phyloP scores from a whole-genome alignment of 805 yeast genomes.

The Kluyveromyces siamensis region DNA sequence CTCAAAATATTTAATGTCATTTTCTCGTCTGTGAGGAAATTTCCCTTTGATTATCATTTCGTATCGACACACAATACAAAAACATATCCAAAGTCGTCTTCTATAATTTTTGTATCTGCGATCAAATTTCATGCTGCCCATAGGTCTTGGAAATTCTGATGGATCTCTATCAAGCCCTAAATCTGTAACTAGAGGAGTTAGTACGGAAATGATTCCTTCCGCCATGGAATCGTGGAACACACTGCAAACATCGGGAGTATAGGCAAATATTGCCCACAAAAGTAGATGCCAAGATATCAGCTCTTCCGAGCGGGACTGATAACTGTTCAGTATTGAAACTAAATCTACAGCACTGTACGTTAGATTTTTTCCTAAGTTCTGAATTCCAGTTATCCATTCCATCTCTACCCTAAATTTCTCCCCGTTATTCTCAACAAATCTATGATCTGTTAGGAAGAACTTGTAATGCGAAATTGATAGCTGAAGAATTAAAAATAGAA shows the following conservation, averaged over 20 bases:
- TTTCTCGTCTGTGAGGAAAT: neutral
- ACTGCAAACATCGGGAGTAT: neutral
- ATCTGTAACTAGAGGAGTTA: constrained; percentile 21
- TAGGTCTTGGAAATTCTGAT: constrained; percentile 18
- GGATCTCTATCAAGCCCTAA: constrained; percentile 27
- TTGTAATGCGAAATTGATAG: neutral
- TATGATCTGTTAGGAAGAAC: neutral
- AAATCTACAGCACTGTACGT: constrained; percentile 1
- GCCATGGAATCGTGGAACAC: constrained; percentile 10
- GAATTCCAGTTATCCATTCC: neutral
- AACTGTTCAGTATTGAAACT: neutral
- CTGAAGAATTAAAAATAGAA: neutral
- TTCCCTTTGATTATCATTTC: constrained; percentile 5
- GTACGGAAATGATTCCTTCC: constrained; percentile 21
- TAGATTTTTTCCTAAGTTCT: neutral
- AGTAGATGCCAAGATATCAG: neutral
- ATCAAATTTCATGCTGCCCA: constrained; percentile 5
- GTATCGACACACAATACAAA: neutral
- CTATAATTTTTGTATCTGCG: constrained; percentile 2
- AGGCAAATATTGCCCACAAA: neutral
- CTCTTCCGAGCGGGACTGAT: constrained; percentile 1
- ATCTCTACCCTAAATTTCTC: neutral
- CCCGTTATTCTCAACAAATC: neutral
- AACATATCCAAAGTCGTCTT: constrained; percentile 1
- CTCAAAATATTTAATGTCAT: too few species aligned